Base-by-base conservation (phyloP, 192 early-diverging fungal genomes). In the Glomus cerebriforme region DNA sequence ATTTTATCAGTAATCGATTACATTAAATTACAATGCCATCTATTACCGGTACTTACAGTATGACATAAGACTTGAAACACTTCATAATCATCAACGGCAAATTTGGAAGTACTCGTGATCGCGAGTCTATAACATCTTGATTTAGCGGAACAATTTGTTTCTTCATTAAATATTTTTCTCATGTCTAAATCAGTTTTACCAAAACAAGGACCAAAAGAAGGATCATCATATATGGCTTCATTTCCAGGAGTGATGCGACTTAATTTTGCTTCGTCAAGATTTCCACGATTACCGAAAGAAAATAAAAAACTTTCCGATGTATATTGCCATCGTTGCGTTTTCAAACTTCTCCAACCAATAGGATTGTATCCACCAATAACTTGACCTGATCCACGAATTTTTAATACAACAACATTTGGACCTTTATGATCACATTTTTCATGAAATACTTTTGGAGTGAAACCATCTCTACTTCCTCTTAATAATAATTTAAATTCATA, bases 151-250 rank as follows among this genome's bases (percentile, higher is more conserved):
- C 75, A 77, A 54, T 77, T 77, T n/a, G n/a, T n/a, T 22, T 35
- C 17, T 60, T 77, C 75, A 67, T 77, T 59, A 67, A 77, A 77
- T n/a, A 67, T 12, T 43, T 1, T 77, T 24, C 75, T n/a, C 75
- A 77, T 77, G 34, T 77, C 75, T 59, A 77, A 66, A 47, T 77
- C 75, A 45, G 75, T 77, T 34, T 77, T 77, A n/a, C 75, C 75
- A 45, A 77, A 77, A 77, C 75, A 77, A 17, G 75, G 75, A 31
- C 75, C 75, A 66, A 77, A 77, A 0, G 29, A 22, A 29, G 75
- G 75, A 32, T 77, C 75, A 77, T 77, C 75, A 29, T 77, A 77
- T 8, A 77, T 77, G 34, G 75, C 75, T n/a, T 77, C 75, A 27
- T 12, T 3, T 19, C 63, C 62, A 66, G 75, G 64, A 17, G 2